These are phyloP conservation scores for Amauroascus verrucosus DNA, from an alignment of 2,329 filamentous ascomycete genomes.

Conservation along the genomic window DNA sequence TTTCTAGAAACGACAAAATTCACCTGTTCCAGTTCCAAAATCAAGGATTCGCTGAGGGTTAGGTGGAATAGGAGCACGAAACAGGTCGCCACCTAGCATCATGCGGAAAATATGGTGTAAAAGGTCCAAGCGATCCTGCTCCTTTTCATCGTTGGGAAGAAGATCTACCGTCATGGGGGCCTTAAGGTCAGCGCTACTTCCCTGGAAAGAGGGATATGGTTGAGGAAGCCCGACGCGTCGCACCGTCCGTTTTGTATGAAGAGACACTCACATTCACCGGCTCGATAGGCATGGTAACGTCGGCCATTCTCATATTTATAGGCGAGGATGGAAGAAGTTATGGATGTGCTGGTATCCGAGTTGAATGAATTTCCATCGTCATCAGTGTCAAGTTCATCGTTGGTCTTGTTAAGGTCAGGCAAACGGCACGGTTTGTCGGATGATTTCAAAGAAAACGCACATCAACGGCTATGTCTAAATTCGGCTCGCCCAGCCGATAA, in stretches of 20 bases:
- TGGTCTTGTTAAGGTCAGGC: not conserved
- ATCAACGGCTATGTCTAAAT: not conserved
- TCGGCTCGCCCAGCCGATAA: not conserved
- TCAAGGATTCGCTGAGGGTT: conserved; percentile 38
- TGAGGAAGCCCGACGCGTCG: no score
- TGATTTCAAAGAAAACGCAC: not conserved
- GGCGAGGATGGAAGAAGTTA: conserved; percentile 14
- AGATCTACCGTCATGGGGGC: not conserved
- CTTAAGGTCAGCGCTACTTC: no score
- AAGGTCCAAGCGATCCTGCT: conserved; percentile 31
- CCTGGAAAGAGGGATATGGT: no score
- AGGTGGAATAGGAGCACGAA: conserved; percentile 29
- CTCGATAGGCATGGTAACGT: conserved; percentile 13
- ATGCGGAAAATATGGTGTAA: conserved; percentile 46
- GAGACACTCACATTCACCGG: conserved; percentile 12
- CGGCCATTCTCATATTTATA: conserved; percentile 15
- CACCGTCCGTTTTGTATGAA: not conserved
- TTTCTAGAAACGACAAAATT: conserved; percentile 10
- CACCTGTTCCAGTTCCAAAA: conserved; percentile 37
- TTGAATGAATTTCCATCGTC: not conserved
- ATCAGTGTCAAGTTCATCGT: not conserved
- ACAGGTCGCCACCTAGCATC: conserved; percentile 31
- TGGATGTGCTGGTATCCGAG: conserved; percentile 2
- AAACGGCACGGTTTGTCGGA: not conserved
- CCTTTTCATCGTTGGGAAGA: conserved; percentile 15